Conservation (phyloP, 805 yeast species). For the Myxozyma mucilagina region DNA sequence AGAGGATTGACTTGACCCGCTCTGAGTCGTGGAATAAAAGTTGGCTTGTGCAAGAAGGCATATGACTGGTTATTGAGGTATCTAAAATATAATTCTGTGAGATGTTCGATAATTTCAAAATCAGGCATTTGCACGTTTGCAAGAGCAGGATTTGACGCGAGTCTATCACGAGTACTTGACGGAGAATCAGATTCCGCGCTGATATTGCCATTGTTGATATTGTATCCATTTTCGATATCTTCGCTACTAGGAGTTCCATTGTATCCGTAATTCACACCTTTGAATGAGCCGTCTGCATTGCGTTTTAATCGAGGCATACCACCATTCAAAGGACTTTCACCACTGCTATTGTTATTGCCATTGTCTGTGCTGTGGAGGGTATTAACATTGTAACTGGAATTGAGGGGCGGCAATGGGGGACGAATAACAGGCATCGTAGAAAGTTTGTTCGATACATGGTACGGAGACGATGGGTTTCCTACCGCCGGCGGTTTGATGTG, state of each 20-base stretch:
- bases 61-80: constrained; percentile 42
- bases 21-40: constrained; percentile 37
- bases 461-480: constrained; percentile 24
- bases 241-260: constrained; percentile 9
- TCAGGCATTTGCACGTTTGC: constrained; percentile 33
- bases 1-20: constrained; percentile 37
- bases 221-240: constrained; percentile 19
- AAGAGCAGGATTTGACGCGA: constrained; percentile 6
- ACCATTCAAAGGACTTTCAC: neutral
- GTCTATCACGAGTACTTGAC: constrained; percentile 25
- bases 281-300: constrained; percentile 24
- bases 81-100: constrained; percentile 41
- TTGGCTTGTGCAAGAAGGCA: constrained; percentile 40
- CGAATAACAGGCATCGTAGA: constrained; percentile 12
- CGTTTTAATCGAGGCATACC: constrained; percentile 17
- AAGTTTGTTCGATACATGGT: constrained; percentile 21
- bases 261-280: neutral
- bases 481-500: constrained; percentile 30
- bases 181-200: constrained; percentile 20
- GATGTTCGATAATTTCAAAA: constrained; percentile 36
- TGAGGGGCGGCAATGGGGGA: constrained; percentile 1
- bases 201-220: neutral
- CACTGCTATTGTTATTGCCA: neutral
- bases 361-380: neutral
- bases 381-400: neutral